phyloP scores from a whole-genome alignment of 805 yeast genomes.

The Komagataella phaffii region DNA sequence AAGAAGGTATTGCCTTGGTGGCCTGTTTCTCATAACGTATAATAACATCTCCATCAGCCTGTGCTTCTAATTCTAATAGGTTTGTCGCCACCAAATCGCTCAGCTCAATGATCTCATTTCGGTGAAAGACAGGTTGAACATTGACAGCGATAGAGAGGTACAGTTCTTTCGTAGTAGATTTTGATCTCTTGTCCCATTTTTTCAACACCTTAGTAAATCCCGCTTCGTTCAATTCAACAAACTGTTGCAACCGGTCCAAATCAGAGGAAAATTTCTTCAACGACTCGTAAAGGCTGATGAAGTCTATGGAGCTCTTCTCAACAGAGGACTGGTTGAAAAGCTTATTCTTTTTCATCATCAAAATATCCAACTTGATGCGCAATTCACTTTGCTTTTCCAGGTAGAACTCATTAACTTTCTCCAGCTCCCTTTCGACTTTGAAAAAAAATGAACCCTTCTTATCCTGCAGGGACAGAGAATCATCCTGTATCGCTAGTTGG shows the following conservation, averaged over 20 bases:
- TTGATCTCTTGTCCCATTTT: slow-evolving; percentile 96
- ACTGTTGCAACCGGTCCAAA: slow-evolving; percentile 79
- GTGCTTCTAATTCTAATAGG: slow-evolving; percentile 63
- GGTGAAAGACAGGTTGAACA: slow-evolving; percentile 93
- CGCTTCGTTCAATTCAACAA: slow-evolving; percentile 86
- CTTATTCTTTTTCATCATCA: slow-evolving; percentile 58
- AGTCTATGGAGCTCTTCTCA: slow-evolving; percentile 60
- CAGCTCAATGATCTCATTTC: slow-evolving; percentile 72
- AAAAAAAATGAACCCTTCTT: slow-evolving; percentile 86
- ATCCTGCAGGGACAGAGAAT: slow-evolving; percentile 47
- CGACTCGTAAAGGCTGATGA: slow-evolving; percentile 74
- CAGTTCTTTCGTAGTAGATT: slow-evolving; percentile 86
- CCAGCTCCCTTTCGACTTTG: slow-evolving; percentile 85
- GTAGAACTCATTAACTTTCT: slow-evolving; percentile 88
- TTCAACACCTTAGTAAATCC: slow-evolving; percentile 93
- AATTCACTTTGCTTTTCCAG: slow-evolving; percentile 84
- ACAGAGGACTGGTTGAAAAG: slow-evolving; percentile 14
- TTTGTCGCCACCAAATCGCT: slow-evolving; percentile 63
- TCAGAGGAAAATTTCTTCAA: slow-evolving; percentile 85
- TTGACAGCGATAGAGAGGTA: slow-evolving; percentile 86
- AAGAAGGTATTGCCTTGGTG: background rate
- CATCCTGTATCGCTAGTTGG: slow-evolving; percentile 35
- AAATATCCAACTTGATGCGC: slow-evolving; percentile 61
- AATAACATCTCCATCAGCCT: slow-evolving; percentile 28
- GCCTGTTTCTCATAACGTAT: slow-evolving; percentile 13